Conservation (phyloP, 768 basidiomycete species). For the Suillus hirtellus region DNA sequence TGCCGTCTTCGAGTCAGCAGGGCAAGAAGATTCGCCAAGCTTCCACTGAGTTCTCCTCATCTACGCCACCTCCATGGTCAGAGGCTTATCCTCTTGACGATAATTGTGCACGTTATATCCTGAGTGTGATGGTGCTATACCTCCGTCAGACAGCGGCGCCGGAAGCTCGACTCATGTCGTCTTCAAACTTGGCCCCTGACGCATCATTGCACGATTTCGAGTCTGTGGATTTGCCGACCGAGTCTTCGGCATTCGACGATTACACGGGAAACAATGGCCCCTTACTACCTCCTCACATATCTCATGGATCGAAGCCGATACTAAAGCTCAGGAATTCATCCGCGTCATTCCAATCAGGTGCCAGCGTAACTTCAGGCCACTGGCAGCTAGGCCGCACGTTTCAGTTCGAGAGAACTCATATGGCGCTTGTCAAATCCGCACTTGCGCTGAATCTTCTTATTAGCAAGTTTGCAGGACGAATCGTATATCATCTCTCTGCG, state of each 20-base stretch:
- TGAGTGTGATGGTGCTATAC: conserved; percentile 82
- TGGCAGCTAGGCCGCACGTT: conserved; percentile 27
- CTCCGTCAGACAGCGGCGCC: conserved; percentile 67
- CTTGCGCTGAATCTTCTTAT: conserved; percentile 61
- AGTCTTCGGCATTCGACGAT: conserved; percentile 24
- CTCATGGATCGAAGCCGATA: conserved; percentile 33
- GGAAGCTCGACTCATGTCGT: conserved; percentile 57
- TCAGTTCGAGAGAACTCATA: conserved; percentile 63
- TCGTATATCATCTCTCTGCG: conserved; percentile 84
- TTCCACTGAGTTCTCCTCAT: conserved; percentile 42
- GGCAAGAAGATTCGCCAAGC: conserved; percentile 36
- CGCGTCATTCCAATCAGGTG: conserved; percentile 42
- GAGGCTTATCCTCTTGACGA: conserved; percentile 82
- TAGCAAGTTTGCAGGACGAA: conserved; percentile 70
- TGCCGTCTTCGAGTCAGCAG: conserved; percentile 30
- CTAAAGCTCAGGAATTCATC: conserved; percentile 38
- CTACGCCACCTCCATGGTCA: conserved; percentile 44
- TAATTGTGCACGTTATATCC: conserved; percentile 73
- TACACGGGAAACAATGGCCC: conserved; percentile 19
- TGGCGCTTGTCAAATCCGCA: conserved; percentile 56
- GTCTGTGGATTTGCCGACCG: conserved; percentile 44
- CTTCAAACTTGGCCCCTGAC: conserved; percentile 60
- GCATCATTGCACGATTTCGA: conserved; percentile 74
- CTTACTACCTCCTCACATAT: conserved; percentile 43
- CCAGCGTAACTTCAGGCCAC: conserved; percentile 30